These are phyloP conservation scores for Sphagnum magellanicum DNA, from an alignment of 228 moss, liverwort and hornwort species.

Conservation along the genomic window DNA sequence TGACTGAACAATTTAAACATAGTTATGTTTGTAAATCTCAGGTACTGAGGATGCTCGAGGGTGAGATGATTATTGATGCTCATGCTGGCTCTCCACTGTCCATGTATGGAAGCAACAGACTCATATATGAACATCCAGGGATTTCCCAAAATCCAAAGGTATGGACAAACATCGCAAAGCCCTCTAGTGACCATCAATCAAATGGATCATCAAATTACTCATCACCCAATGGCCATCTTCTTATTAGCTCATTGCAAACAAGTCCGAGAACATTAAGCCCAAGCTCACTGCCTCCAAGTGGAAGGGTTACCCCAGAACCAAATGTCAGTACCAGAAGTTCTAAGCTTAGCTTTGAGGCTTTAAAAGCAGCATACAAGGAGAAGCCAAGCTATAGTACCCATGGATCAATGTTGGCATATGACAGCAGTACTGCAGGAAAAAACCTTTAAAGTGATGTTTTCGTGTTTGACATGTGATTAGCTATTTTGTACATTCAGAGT, in stretches of 20 bases:
- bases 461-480: too few relatives aligned
- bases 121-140: background rate
- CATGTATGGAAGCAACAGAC: constrained; percentile 21
- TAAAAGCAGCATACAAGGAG: constrained; percentile 37
- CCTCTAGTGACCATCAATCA: too few relatives aligned
- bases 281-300: too few relatives aligned
- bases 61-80: constrained; percentile 46
- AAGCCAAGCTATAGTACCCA: constrained; percentile 15
- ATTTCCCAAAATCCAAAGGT: too few relatives aligned
- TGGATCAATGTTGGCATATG: constrained; percentile 15
- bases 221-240: too few relatives aligned
- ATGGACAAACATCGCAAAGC: too few relatives aligned
- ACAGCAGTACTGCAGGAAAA: constrained; percentile 22
- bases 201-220: too few relatives aligned
- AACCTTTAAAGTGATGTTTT: background rate
- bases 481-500: too few relatives aligned
- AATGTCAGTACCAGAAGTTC: constrained; percentile 2
- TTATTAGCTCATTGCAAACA: too few relatives aligned
- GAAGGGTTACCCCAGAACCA: too few relatives aligned
- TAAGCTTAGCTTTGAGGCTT: constrained; percentile 38
- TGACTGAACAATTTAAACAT: too few relatives aligned
- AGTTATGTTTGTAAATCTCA: background rate
- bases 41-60: constrained; percentile 46
- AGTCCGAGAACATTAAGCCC: too few relatives aligned
- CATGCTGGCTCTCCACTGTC: constrained; percentile 21